Evolutionary conservation across 257 asterid genomes (phyloP), one percentile per base, ranked within the genome.

Genomic region (Petrea volubilis): DNA sequence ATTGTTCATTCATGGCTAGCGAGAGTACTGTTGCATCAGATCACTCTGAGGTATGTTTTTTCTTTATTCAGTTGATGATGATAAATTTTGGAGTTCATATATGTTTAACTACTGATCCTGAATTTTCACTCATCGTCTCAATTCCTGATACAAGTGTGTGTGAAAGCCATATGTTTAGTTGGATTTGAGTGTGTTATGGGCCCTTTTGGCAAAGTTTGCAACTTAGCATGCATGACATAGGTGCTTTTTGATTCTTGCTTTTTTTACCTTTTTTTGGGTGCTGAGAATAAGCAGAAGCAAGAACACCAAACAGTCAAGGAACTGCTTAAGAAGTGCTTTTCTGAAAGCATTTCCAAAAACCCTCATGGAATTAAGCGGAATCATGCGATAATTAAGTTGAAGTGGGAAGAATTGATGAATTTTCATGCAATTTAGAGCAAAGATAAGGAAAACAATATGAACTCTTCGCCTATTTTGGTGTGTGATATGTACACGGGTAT

Each of bases 11-110:
- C 83, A 90, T 90, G 98, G 98, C 96, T 75, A 79, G 77, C 82
- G 77, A 78, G 46, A 72, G 95, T 79, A 71, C 96, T 79, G 88
- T 77, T 83, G 64, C 40, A 69, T 74, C 96, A 46, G 85, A 87
- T 83, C 93, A 80, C 29, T 57, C 85, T 50, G 40, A 88, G 96
- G 96, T 89, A 76, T 29, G 47, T 6, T 8, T 36, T 51, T 50
- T 2, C 28, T 41, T 49, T 33, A 50, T 25, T 46, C n/a, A 64
- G 61, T 36, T 31, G 11, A 14, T 17, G 5, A 49, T 58, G 14
- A 20, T 34, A 41, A 2, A 17, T 65, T 9, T 73, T 74, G 29
- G 44, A 7, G 9, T 66, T 15, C n/a, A 15, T 10, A 2, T 41
- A 2, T 44, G 15, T 18, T 29, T 70, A n/a, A 4, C 15, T 0